Evolutionary conservation across 495 filamentous ascomycete genomes (phyloP).

Genomic region (Trichoderma reesei): DNA sequence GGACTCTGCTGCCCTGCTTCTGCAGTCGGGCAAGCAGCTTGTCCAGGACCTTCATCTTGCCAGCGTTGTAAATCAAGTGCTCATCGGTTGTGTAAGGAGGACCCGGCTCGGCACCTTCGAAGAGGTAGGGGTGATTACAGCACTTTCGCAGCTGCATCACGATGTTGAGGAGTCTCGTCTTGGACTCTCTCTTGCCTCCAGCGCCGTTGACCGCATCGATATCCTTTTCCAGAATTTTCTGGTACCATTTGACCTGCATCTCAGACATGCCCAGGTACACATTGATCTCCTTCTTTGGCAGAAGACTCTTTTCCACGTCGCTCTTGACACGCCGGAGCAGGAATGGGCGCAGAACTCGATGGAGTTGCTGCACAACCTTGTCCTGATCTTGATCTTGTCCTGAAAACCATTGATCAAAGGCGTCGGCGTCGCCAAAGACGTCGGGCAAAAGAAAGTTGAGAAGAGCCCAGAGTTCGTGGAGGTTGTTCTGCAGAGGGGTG

Average conservation of each 20-base stretch:
- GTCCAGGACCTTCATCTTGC: conserved; percentile 97
- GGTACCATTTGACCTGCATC: conserved; percentile 99
- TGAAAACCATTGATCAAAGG: conserved; percentile 98
- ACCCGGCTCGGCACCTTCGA: conserved; percentile 94
- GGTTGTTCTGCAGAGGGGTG: conserved; percentile 94
- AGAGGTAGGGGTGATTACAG: conserved; percentile 98
- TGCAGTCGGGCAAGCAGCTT: conserved; percentile 80
- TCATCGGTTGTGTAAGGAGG: conserved; percentile 98
- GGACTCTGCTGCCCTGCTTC: conserved; percentile 75
- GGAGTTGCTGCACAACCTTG: conserved; percentile 92
- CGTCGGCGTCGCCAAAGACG: conserved; percentile 93
- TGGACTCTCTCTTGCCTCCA: conserved; percentile 93
- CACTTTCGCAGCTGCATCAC: conserved; percentile 99
- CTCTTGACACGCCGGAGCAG: conserved; percentile 92
- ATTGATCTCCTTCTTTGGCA: conserved; percentile 97
- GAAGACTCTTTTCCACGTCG: conserved; percentile 95
- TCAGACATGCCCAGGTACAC: conserved; percentile 97
- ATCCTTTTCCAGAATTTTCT: conserved; percentile 98
- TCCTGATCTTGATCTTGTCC: conserved; percentile 83
- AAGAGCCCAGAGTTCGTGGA: conserved; percentile 98
- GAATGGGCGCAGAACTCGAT: conserved; percentile 89
- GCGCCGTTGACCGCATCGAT: conserved; percentile 99
- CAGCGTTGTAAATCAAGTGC: conserved; percentile 85
- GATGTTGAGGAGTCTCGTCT: conserved; percentile 97
- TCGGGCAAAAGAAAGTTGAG: conserved; percentile 96